Evolutionary conservation across 2,329 filamentous ascomycete genomes (phyloP).

Genomic region (Zasmidium angulare): DNA sequence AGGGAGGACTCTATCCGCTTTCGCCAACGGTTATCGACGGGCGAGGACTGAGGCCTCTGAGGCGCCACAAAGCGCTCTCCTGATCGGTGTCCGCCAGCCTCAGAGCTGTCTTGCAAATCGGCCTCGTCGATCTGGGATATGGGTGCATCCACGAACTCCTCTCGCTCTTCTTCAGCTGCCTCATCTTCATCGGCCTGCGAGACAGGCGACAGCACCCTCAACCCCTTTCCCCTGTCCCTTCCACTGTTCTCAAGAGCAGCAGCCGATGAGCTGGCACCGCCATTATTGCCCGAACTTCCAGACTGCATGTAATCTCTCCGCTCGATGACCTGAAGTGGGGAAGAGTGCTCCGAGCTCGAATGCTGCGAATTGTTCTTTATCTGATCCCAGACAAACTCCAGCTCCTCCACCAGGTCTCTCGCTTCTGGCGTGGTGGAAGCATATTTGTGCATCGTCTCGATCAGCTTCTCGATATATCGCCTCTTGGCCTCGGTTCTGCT

Average conservation of each 20-base stretch:
- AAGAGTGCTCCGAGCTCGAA: conserved; percentile 31
- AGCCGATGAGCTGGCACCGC: conserved; percentile 26
- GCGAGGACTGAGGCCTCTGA: conserved; percentile 11
- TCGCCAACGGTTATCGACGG: conserved; percentile 64
- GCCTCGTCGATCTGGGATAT: conserved; percentile 46
- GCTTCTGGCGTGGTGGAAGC: conserved; percentile 82
- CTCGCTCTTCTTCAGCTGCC: conserved; percentile 40
- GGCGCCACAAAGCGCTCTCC: conserved; percentile 15
- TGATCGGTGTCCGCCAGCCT: conserved; percentile 14
- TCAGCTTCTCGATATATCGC: conserved; percentile 87
- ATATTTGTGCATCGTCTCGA: conserved; percentile 95
- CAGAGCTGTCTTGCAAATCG: conserved; percentile 24
- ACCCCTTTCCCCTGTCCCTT: conserved; percentile 15
- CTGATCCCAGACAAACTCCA: conserved; percentile 99
- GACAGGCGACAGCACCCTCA: conserved; percentile 74
- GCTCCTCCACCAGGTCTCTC: conserved; percentile 81
- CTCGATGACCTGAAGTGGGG: conserved; percentile 32
- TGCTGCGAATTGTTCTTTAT: conserved; percentile 69
- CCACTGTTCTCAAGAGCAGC: conserved; percentile 28
- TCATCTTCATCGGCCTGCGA: conserved; percentile 61
- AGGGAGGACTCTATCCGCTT: conserved; percentile 80
- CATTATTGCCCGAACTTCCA: conserved; percentile 26
- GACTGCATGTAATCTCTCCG: conserved; percentile 35
- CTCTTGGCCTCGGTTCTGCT: conserved; percentile 90
- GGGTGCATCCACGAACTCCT: conserved; percentile 51